phyloP scores from a whole-genome alignment of 257 asterid species.

The Ilex asprella region DNA sequence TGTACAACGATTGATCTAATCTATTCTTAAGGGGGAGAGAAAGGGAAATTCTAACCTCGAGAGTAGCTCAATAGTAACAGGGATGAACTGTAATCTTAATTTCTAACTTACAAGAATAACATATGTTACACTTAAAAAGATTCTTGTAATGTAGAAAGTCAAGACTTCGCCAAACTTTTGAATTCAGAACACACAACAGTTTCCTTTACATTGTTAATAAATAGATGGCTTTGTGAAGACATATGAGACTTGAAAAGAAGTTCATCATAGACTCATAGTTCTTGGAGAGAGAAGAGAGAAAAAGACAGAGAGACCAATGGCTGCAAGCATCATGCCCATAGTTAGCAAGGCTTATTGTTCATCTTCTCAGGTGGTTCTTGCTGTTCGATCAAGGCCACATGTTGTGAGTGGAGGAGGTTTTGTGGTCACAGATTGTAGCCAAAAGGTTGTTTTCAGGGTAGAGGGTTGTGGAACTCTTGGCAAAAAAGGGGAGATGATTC shows the following conservation, averaged over 20 bases:
- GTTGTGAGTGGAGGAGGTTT: conserved; percentile 87
- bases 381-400: conserved; percentile 65
- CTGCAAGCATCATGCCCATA: conserved; percentile 29
- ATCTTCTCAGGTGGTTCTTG: conserved; percentile 39
- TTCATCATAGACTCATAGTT: not conserved
- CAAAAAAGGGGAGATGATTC: conserved; percentile 51
- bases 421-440: conserved; percentile 45
- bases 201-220: conserved; percentile 18
- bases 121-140: conserved; percentile 15
- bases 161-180: conserved; percentile 39
- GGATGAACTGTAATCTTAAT: not conserved
- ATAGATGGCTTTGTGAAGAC: conserved; percentile 4
- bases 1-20: no score
- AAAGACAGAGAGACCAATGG: conserved; percentile 14
- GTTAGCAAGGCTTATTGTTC: conserved; percentile 77
- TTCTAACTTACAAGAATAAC: not conserved
- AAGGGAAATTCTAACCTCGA: no score
- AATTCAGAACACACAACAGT: conserved; percentile 7
- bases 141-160: conserved; percentile 15
- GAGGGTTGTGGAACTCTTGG: conserved; percentile 87
- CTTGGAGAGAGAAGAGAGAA: not conserved
- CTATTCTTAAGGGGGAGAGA: no score
- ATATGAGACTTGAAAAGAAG: not conserved
- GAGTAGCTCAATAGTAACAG: not conserved
- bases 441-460: conserved; percentile 41